phyloP scores from a whole-genome alignment of 495 filamentous ascomycete genomes.

The Hyaloscypha finlandica region DNA sequence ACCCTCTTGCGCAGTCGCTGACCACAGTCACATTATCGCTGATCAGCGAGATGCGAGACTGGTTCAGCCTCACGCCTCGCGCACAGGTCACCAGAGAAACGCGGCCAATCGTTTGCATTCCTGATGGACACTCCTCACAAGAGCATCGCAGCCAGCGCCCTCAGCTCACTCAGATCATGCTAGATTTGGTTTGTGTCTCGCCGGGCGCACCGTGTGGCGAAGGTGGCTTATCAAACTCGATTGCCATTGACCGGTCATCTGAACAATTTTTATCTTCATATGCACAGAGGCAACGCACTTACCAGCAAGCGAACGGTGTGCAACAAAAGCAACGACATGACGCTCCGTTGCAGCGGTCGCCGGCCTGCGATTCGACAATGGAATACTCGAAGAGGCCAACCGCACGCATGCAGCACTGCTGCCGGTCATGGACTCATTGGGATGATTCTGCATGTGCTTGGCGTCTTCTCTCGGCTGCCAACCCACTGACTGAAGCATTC shows the following conservation, averaged over 20 bases:
- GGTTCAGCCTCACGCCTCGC: slow-evolving; percentile 24
- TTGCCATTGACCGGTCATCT: slow-evolving; percentile 12
- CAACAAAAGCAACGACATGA: slow-evolving; percentile 15
- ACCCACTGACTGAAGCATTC: slow-evolving; percentile 21
- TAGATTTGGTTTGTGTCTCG: slow-evolving; percentile 12
- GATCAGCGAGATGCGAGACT: slow-evolving; percentile 19
- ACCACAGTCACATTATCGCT: slow-evolving; percentile 7
- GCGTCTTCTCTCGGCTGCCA: background rate
- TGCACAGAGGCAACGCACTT: slow-evolving; percentile 1
- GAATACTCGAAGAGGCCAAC: slow-evolving; percentile 12
- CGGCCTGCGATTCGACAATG: slow-evolving; percentile 28
- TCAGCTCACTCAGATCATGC: slow-evolving; percentile 10
- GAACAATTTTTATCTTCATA: background rate
- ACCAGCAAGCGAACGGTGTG: slow-evolving; percentile 20
- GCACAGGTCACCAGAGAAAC: slow-evolving; percentile 22
- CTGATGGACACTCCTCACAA: background rate
- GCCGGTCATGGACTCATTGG: slow-evolving; percentile 23
- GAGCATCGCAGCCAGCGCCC: slow-evolving; percentile 11
- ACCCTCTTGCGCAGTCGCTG: slow-evolving; percentile 5
- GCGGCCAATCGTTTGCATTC: slow-evolving; percentile 13
- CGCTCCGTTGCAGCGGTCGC: slow-evolving; percentile 7
- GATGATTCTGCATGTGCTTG: slow-evolving; percentile 21
- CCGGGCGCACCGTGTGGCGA: slow-evolving; percentile 12
- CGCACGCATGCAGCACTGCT: slow-evolving; percentile 10
- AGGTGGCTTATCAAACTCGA: background rate